Percentiles rank a stretch among this genome's conserved stretches.
phyloP scores from a whole-genome alignment of 2,329 filamentous ascomycete genomes.

The Zarea fungicola region DNA sequence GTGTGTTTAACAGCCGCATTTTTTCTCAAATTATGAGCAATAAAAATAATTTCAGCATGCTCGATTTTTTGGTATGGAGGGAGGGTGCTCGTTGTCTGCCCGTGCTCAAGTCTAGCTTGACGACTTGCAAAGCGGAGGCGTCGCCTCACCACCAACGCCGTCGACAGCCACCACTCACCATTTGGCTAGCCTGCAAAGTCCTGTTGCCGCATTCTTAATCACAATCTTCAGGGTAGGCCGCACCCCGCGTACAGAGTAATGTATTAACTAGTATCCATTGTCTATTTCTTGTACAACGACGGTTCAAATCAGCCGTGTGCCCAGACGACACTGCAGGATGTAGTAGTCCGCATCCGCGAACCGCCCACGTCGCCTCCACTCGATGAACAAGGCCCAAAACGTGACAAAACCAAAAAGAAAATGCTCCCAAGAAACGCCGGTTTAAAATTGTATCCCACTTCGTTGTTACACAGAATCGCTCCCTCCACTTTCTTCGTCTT shows the following conservation, averaged over 20 bases:
- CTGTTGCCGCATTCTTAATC: too few relatives aligned
- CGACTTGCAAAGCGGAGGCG: not conserved
- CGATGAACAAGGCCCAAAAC: too few relatives aligned
- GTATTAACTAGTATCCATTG: too few relatives aligned
- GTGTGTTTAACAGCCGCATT: conserved; percentile 14
- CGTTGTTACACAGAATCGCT: not conserved
- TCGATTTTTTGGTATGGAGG: not conserved
- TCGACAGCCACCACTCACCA: not conserved
- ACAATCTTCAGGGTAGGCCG: too few relatives aligned
- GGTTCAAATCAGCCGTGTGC: too few relatives aligned
- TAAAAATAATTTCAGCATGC: not conserved
- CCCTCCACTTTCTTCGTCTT: not conserved
- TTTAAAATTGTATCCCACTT: not conserved
- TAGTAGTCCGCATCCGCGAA: too few relatives aligned
- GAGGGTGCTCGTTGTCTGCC: not conserved
- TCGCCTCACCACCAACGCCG: not conserved
- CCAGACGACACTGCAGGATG: too few relatives aligned
- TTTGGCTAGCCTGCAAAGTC: not conserved
- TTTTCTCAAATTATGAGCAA: not conserved
- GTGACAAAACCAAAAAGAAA: not conserved
- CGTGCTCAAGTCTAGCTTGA: not conserved
- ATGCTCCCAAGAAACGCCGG: conserved; percentile 12
- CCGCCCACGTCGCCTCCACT: too few relatives aligned
- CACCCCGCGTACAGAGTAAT: too few relatives aligned
- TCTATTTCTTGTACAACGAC: too few relatives aligned